These are phyloP conservation scores for Globisporangium polare DNA, from an alignment of 352 stramenopile genomes.

Conservation along the genomic window DNA sequence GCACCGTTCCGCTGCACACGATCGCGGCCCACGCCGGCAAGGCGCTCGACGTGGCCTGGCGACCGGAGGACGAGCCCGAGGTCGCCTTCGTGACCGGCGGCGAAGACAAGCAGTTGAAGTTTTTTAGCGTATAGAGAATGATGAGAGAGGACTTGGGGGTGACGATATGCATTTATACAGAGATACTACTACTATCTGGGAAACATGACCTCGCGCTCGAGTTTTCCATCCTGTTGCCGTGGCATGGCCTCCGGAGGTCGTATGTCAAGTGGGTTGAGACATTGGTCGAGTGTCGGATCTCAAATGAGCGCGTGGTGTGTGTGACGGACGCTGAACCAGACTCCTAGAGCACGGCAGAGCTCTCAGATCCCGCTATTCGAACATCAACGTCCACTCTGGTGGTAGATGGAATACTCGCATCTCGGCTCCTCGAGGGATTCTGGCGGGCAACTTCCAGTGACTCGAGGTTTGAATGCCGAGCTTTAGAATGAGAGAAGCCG, in stretches of 20 bases:
- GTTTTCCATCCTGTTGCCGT: neutral
- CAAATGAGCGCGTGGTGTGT: no score
- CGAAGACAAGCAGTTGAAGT: constrained; percentile 84
- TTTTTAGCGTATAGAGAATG: constrained; percentile 71
- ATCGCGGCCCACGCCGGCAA: constrained; percentile 75
- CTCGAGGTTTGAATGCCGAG: no score
- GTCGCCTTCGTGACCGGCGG: constrained; percentile 73
- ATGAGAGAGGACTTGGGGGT: neutral
- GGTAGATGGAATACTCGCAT: no score
- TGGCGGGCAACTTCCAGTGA: no score
- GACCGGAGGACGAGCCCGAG: constrained; percentile 24
- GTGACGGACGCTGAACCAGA: no score
- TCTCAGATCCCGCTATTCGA: no score
- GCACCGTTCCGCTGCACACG: constrained; percentile 73
- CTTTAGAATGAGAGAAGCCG: no score
- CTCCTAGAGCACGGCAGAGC: no score
- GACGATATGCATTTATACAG: constrained; percentile 6
- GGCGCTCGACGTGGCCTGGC: constrained; percentile 61
- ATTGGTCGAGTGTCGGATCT: no score
- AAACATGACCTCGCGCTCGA: neutral
- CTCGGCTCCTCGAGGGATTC: no score
- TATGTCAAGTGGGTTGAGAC: no score
- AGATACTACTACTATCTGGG: neutral
- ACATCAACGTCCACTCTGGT: no score
- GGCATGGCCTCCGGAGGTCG: neutral